A percentile compares a stretch with the other conserved stretches of the same genome.
Conservation (phyloP, 495 filamentous ascomycete species). For the Beverwykella pulmonaria region DNA sequence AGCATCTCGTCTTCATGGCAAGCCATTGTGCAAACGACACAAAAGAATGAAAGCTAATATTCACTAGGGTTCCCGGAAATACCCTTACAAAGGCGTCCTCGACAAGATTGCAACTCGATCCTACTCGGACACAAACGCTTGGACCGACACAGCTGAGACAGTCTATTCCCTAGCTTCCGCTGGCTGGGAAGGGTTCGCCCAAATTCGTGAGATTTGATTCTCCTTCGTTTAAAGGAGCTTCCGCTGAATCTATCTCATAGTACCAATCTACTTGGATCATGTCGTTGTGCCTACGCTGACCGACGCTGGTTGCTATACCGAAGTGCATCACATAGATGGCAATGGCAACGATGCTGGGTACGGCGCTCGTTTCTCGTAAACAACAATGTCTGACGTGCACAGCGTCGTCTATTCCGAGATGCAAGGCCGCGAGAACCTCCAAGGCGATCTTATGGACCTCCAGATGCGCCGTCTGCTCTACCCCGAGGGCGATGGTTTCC, state of each 20-base stretch:
- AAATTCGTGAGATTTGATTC: constrained; percentile 56
- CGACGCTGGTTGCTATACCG: constrained; percentile 89
- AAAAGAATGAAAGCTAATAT: neutral
- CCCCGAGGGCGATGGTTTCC: constrained; percentile 85
- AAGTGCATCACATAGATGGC: constrained; percentile 94
- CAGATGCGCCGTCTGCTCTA: constrained; percentile 76
- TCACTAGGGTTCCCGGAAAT: constrained; percentile 82
- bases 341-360: constrained; percentile 83
- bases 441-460: constrained; percentile 81
- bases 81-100: constrained; percentile 89
- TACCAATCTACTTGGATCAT: constrained; percentile 96
- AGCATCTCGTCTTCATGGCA: constrained; percentile 93
- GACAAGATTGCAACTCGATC: constrained; percentile 91
- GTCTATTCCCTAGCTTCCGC: constrained; percentile 93
- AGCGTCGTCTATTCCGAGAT: constrained; percentile 98
- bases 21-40: neutral
- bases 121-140: constrained; percentile 94
- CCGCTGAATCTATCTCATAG: too few species aligned
- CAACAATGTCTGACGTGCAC: constrained; percentile 10
- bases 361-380: neutral
- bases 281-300: constrained; percentile 87
- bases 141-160: constrained; percentile 95
- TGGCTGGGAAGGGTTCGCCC: constrained; percentile 94
- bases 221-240: too few species aligned
- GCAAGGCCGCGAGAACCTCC: constrained; percentile 89